Evolutionary conservation across 257 asterid genomes (phyloP), one percentile per base, ranked within the genome.

Genomic region (Solanum clarkiae): DNA sequence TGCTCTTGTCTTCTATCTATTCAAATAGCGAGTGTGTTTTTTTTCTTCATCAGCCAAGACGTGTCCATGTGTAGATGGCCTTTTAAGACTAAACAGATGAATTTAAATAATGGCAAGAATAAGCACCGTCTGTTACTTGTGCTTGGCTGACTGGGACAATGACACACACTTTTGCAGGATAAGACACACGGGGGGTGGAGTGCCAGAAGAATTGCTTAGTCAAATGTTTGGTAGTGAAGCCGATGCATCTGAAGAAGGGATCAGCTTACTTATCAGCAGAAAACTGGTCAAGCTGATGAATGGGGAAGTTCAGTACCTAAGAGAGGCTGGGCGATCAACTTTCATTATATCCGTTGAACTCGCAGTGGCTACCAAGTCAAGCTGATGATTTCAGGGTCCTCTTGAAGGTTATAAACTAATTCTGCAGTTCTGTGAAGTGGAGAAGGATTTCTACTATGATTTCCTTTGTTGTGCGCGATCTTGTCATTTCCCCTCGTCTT

Each of bases 241-340:
- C 36, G 95, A 92, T 4, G 87, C 91, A 8, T 89, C 93, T 1
- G 99, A 94, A 81, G 99, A 97, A 4, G 98, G 98, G 16, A 95
- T 97, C 71, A 92, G 98, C 90, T 93, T 97, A 6, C 93, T 97
- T 16, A 89, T 94, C 85, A 92, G 98, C 87, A 82, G 98, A 84
- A 97, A 95, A 82, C 89, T 97, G 85, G 94, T 95, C 92, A 97
- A 94, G 92, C 96, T 94, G 20, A 97, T 97, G 99, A 97, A 95
- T 56, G 99, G 99, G 66, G 99, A 97, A 45, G 96, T 97, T 84
- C 97, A 94, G 92, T 95, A 97, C 88, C 94, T 94, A 66, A 93
- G 96, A 90, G 98, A 93, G 90, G 97, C 97, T 0, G 94, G 93
- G 9, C 75, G 90, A 69, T 93, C 98, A n/a, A 92, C 97, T n/a